Base-by-base conservation (phyloP, 208 protist species). In the Acanthamoeba castellanii region DNA sequence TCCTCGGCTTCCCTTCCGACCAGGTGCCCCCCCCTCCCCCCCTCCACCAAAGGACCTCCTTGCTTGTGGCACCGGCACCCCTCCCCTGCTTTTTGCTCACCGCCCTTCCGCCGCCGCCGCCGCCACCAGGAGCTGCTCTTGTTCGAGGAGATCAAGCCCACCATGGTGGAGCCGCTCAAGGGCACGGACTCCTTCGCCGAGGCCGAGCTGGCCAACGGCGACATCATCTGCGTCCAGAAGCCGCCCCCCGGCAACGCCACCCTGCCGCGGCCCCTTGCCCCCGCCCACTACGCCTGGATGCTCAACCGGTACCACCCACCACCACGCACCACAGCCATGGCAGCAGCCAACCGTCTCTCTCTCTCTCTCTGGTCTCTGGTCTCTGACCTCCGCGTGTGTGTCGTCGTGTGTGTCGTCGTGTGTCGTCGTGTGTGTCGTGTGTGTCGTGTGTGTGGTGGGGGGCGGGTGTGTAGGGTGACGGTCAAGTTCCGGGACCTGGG, bases 201-300 rank as follows among this genome's bases (percentile, higher is more conserved):
- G 4, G 37, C 68, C 1, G 95, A 97, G 81, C 94, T 97, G 22
- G 32, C 57, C 18, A 89, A 55, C 85, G 96, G 96, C 47, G 96
- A 97, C 95, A 97, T 97, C 57, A 90, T 97, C 34, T 92, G 95
- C 34, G 96, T 96, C 32, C 96, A 97, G 95, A 92, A 74, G 87
- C 9, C 81, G 13, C 50, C 55, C 4, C 16, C 20, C 5, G 9
- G 37, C 3, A 22, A 30, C 27, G 11, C 8, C 3, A 2, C 37
- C 6, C 37, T 11, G 27, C 8, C 30, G 7, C 57, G 87, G 3
- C 50, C 50, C 14, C 61, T 92, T 3, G 87, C 59, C 6, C n/a
- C 47, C 5, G 87, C 4, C 4, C 61, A 92, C 61, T 92, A 92
- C 61, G 42, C 87, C 5, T 74, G 47, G 50, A 55, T 88, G 37